Percentiles rank a stretch among this genome's conserved stretches.
Evolutionary conservation across 768 basidiomycete genomes (phyloP).

Genomic region (Leccinum obscurum): DNA sequence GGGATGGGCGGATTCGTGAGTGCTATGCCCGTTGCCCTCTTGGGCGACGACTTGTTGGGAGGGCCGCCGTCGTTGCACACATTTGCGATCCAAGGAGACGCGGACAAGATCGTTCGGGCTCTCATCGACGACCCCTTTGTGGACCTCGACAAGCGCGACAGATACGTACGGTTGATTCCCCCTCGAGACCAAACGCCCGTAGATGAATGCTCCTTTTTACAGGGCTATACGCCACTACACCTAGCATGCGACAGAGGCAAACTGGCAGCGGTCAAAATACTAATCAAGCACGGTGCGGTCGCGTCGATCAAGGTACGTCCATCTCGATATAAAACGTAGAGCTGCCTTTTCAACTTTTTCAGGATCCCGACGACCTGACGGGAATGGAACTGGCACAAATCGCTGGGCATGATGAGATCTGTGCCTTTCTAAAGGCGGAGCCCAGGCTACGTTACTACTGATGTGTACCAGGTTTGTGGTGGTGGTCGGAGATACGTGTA

Average conservation of each 20-base stretch:
- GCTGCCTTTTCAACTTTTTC: conserved; percentile 10
- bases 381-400: conserved; percentile 59
- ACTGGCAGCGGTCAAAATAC: conserved; percentile 49
- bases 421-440: conserved; percentile 27
- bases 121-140: conserved; percentile 41
- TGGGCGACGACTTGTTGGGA: conserved; percentile 37
- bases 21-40: conserved; percentile 45
- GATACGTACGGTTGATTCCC: conserved; percentile 60
- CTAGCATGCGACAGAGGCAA: conserved; percentile 85
- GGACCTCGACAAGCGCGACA: conserved; percentile 63
- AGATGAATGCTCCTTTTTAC: conserved; percentile 6
- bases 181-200: conserved; percentile 1
- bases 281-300: conserved; percentile 70
- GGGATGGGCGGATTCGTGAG: conserved; percentile 66
- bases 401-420: conserved; percentile 57
- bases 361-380: conserved; percentile 71
- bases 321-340: not conserved
- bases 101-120: conserved; percentile 43
- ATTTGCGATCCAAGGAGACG: conserved; percentile 59
- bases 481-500: conserved; percentile 4
- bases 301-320: conserved; percentile 55
- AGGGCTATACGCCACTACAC: conserved; percentile 91
- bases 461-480: conserved; percentile 12
- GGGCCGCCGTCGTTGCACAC: conserved; percentile 53
- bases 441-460: conserved; percentile 15